Evolutionary conservation across 2,329 filamentous ascomycete genomes (phyloP), one percentile per base, ranked within the genome.

Genomic region (Xylaria sp.): DNA sequence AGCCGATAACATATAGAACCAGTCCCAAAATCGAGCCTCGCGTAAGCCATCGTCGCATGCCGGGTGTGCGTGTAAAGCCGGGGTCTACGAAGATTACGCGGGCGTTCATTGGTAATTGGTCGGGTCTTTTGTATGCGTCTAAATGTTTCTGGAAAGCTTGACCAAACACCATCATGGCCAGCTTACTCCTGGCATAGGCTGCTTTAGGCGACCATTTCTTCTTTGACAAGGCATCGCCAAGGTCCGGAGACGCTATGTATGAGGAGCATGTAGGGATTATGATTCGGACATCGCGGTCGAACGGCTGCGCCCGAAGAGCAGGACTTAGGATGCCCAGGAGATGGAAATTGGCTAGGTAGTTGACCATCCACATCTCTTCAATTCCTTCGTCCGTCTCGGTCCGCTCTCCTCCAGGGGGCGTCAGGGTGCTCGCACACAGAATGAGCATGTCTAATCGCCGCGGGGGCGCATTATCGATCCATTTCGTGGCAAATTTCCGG

Each of bases 291-390:
- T 99, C 96, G 75, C 96, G 89, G 79, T 99, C 96, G 64, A 97
- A 90, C 1, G 96, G 96, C 80, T 99, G 96, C 1, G 92, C 93
- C 72, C 93, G 89, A 69, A 99, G 86, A 0, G 96, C 95, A 0
- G 96, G 96, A 74, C 92, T 96, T 42, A 99, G 85, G 35, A 99
- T 97, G 72, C 92, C 93, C 53, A 99, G 86, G 3, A 99, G 86
- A 77, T 99, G 97, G 82, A 98, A 98, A 80, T 98, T 98, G 71
- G 94, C 92, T 47, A 99, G 86, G 79, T 94, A 99, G 78, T 99
- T 99, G 75, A 98, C 85, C 82, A 94, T 93, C 94, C 94, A 98
- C 69, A 92, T 95, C 72, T 91, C 87, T 78, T 98, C 95, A 16
- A 98, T 83, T 0, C 93, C 94, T 76, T 98, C 94, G 5, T 85